Base-by-base conservation (phyloP, 1,139 yeast species). In the Ogataea hybrid region DNA sequence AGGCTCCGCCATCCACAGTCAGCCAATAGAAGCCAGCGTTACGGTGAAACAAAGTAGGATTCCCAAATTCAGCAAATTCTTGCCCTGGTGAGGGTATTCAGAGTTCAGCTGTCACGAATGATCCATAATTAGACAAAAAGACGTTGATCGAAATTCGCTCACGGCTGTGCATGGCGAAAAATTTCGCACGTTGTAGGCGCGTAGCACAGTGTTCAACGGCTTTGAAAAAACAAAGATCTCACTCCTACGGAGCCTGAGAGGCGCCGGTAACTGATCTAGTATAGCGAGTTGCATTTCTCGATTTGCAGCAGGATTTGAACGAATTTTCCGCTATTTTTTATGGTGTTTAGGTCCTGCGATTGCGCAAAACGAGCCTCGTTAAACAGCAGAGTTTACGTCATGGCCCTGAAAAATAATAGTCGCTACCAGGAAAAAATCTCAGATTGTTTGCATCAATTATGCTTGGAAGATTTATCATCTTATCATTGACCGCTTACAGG, bases 101-200 rank as follows among this genome's bases (percentile, higher is more conserved):
- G 8, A 17, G 9, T 18, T 17, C 12, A 18, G 25, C n/a, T n/a
- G n/a, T n/a, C n/a, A n/a, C n/a, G n/a, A n/a, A n/a, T n/a, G n/a
- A n/a, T n/a, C n/a, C n/a, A n/a, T n/a, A n/a, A n/a, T n/a, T n/a
- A n/a, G n/a, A n/a, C n/a, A n/a, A n/a, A n/a, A n/a, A n/a, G n/a
- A n/a, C n/a, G n/a, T n/a, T n/a, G n/a, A n/a, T n/a, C n/a, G n/a
- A n/a, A n/a, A n/a, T n/a, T n/a, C n/a, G n/a, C n/a, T n/a, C n/a
- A n/a, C n/a, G n/a, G n/a, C n/a, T n/a, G n/a, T n/a, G n/a, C n/a
- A n/a, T n/a, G n/a, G n/a, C n/a, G n/a, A n/a, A n/a, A n/a, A 15
- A 53, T 68, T 20, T 63, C 68, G 3, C 75, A 73, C 30, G 30
- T 28, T 28, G 15, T 15, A 23, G 4, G 7, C 11, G 25, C 25